phyloP scores from a whole-genome alignment of 768 basidiomycete species.

The Baorangia bicolor region DNA sequence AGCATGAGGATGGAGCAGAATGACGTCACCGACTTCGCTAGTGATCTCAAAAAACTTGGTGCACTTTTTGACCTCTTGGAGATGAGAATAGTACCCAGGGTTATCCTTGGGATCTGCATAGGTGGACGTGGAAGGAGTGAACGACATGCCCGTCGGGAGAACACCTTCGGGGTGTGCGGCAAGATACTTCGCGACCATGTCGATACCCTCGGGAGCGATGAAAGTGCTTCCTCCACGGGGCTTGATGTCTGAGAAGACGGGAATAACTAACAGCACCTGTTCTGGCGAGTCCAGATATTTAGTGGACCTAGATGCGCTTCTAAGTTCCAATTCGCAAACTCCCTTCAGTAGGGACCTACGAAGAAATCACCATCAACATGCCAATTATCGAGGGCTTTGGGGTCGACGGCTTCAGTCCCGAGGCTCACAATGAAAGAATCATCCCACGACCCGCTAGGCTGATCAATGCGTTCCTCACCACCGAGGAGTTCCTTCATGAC shows the following conservation, averaged over 20 bases:
- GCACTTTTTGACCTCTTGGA: background rate
- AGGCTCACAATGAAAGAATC: conserved; percentile 1
- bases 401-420: background rate
- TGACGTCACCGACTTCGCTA: background rate
- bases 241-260: background rate
- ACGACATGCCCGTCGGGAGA: too few species aligned
- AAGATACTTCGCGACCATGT: background rate
- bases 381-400: background rate
- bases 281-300: background rate
- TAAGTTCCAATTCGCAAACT: background rate
- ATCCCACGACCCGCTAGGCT: background rate
- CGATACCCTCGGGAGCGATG: background rate
- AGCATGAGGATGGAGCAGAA: background rate
- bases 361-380: background rate
- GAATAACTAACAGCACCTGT: background rate
- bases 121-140: background rate
- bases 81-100: background rate
- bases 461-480: background rate
- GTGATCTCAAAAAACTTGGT: background rate
- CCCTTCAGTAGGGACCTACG: background rate
- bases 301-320: background rate
- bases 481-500: background rate
- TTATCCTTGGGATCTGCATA: background rate
- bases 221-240: background rate
- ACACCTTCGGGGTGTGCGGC: background rate